Evolutionary conservation across 179 eudicot genomes (phyloP).

Genomic region (Amaranthus tricolor): DNA sequence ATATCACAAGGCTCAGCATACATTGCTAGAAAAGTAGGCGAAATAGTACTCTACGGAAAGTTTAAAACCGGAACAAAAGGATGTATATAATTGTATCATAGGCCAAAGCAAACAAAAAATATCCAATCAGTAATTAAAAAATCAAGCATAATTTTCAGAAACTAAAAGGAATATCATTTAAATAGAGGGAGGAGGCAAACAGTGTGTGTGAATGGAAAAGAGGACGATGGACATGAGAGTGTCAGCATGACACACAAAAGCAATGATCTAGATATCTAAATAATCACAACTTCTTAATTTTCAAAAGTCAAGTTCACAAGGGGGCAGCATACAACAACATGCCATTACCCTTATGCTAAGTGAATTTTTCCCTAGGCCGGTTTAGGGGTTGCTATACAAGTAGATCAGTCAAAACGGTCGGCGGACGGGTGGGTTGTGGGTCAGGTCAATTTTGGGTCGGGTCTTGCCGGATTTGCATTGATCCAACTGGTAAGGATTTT

Average conservation of each 20-base stretch:
- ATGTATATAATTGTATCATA: neutral
- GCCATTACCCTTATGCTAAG: too few species aligned
- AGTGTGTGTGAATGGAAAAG: neutral
- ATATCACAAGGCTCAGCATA: neutral
- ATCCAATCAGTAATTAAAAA: neutral
- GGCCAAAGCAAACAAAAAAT: neutral
- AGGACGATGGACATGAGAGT: neutral
- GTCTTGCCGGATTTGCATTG: too few species aligned
- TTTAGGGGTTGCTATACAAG: too few species aligned
- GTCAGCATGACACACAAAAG: neutral
- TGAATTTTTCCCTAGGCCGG: too few species aligned
- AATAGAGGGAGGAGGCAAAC: too few species aligned
- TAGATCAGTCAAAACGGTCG: too few species aligned
- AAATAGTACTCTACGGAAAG: neutral
- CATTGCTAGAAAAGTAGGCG: neutral
- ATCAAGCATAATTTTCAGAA: neutral
- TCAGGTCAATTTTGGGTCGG: too few species aligned
- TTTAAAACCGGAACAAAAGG: neutral
- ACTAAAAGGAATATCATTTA: neutral
- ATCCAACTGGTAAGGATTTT: too few species aligned
- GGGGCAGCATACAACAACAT: neutral
- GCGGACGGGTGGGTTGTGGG: too few species aligned
- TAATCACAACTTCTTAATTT: neutral
- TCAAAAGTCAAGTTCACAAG: neutral
- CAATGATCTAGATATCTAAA: neutral